Conservation (phyloP, 805 yeast species). For the Candida palmyrensis region DNA sequence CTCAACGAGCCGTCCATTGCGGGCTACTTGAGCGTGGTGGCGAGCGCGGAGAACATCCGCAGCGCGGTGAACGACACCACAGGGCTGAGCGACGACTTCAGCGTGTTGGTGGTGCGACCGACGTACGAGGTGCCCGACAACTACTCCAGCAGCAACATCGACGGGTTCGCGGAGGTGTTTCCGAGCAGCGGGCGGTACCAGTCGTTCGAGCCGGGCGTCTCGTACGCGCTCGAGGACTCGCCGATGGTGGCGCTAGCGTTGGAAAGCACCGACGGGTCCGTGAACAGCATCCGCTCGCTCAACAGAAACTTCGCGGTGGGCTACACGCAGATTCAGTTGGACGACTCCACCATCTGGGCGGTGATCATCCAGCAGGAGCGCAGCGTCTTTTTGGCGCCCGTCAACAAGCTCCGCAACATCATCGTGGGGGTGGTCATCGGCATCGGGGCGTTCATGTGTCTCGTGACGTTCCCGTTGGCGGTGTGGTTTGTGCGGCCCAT, state of each 20-base stretch:
- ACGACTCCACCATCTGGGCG: slow-evolving; percentile 53
- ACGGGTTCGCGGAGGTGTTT: slow-evolving; percentile 38
- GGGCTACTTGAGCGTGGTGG: slow-evolving; percentile 63
- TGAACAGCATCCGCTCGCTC: slow-evolving; percentile 18
- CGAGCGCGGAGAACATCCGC: slow-evolving; percentile 29
- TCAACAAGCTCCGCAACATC: slow-evolving; percentile 56
- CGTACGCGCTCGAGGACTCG: slow-evolving; percentile 22
- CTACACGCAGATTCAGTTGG: slow-evolving; percentile 22
- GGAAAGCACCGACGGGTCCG: slow-evolving; percentile 20
- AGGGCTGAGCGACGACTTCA: slow-evolving; percentile 17
- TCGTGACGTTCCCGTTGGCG: slow-evolving; percentile 77
- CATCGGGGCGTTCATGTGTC: slow-evolving; percentile 66
- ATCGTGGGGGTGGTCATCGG: slow-evolving; percentile 77
- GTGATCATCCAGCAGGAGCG: slow-evolving; percentile 65
- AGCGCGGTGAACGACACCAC: slow-evolving; percentile 20
- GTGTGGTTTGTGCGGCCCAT: slow-evolving; percentile 85
- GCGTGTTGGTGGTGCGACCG: slow-evolving; percentile 28
- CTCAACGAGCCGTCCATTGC: slow-evolving; percentile 52
- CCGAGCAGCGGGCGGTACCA: slow-evolving; percentile 16
- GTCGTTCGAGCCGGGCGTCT: slow-evolving; percentile 13
- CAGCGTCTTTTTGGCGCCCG: slow-evolving; percentile 56
- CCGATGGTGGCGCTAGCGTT: slow-evolving; percentile 25
- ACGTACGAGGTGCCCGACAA: slow-evolving; percentile 29
- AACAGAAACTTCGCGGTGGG: slow-evolving; percentile 32
- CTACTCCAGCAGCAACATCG: slow-evolving; percentile 35